phyloP scores from a whole-genome alignment of 2,329 filamentous ascomycete species.

The Botryotinia globosa region DNA sequence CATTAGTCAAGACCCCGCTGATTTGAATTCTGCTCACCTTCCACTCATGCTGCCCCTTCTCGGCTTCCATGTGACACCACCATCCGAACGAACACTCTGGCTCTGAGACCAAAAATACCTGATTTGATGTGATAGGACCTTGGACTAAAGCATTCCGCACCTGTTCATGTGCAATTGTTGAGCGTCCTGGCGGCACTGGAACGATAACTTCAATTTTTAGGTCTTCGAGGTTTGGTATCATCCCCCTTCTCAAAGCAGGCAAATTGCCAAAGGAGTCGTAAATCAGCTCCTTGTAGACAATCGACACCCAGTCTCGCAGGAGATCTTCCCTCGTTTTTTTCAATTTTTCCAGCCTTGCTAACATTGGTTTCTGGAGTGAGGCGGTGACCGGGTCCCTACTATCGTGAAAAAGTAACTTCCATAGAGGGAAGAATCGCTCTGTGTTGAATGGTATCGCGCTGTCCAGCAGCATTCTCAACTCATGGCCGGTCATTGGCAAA shows the following conservation, averaged over 20 bases:
- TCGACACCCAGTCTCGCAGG: not conserved
- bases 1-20: not conserved
- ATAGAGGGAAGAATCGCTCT: not conserved
- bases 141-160: not conserved
- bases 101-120: not conserved
- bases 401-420: constrained; percentile 15
- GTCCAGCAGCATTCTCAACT: not conserved
- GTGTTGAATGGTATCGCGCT: not conserved
- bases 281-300: not conserved
- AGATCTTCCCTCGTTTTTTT: not conserved
- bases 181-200: not conserved
- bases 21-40: not conserved
- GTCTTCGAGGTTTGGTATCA: not conserved
- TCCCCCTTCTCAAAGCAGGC: not conserved
- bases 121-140: not conserved
- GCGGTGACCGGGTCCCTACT: not conserved
- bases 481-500: constrained; percentile 5
- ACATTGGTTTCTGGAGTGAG: not conserved
- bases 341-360: not conserved
- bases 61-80: not conserved
- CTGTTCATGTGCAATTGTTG: not conserved
- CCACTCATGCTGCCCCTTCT: not conserved
- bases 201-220: not conserved
- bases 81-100: not conserved
- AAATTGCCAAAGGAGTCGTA: not conserved